Percentiles rank a stretch among this genome's conserved stretches.
Conservation (phyloP, 805 yeast species). For the Candida jianshihensis region DNA sequence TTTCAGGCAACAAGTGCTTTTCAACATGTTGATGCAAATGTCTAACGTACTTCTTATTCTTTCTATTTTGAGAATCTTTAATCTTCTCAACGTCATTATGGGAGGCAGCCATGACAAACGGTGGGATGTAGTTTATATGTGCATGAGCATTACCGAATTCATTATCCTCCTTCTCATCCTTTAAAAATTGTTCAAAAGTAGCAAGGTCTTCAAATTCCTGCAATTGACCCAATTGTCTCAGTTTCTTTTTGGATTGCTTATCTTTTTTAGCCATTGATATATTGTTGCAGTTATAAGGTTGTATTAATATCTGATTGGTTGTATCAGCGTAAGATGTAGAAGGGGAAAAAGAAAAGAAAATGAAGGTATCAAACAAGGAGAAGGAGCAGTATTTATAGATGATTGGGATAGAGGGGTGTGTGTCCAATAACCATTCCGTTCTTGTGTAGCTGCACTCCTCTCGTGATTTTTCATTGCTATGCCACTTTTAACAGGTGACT, state of each 20-base stretch:
- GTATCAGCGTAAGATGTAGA: background rate
- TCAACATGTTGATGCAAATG: slow-evolving; percentile 70
- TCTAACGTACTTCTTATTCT: slow-evolving; percentile 64
- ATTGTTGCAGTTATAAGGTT: background rate
- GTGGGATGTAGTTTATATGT: slow-evolving; percentile 62
- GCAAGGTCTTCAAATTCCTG: slow-evolving; percentile 53
- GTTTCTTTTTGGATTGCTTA: slow-evolving; percentile 17
- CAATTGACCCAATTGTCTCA: slow-evolving; percentile 14
- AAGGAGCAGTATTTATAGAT: no score
- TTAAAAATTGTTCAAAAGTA: slow-evolving; percentile 55
- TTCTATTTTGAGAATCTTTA: slow-evolving; percentile 64
- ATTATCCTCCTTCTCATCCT: slow-evolving; percentile 72
- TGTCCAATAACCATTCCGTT: no score
- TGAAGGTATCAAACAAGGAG: no score
- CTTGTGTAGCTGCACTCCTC: no score
- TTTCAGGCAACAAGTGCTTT: slow-evolving; percentile 63
- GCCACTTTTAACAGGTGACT: background rate
- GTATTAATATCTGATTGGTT: background rate
- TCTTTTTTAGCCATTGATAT: slow-evolving; percentile 12
- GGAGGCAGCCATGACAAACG: slow-evolving; percentile 59
- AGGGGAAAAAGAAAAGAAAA: background rate
- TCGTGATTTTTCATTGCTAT: background rate
- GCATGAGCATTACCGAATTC: slow-evolving; percentile 67
- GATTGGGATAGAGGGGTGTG: no score
- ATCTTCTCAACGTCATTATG: slow-evolving; percentile 66